Evolutionary conservation across 2,329 filamentous ascomycete species (phyloP).

Genomic region (Colletotrichum sansevieriae): DNA sequence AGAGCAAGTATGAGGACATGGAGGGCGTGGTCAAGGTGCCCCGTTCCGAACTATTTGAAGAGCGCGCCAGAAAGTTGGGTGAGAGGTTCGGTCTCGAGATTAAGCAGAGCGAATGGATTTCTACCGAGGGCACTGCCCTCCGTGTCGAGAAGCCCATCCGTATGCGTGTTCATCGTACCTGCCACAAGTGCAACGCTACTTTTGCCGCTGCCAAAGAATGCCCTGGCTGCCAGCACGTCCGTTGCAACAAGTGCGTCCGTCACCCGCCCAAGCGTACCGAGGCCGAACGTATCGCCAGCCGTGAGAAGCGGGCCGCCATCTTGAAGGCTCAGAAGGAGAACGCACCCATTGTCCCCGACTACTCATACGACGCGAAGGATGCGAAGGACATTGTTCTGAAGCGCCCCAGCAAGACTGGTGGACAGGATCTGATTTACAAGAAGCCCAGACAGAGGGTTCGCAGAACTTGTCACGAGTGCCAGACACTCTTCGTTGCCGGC

Average conservation of each 20-base stretch:
- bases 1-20: slow-evolving; percentile 42
- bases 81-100: slow-evolving; percentile 69
- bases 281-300: slow-evolving; percentile 65
- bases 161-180: slow-evolving; percentile 82
- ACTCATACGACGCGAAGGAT: slow-evolving; percentile 56
- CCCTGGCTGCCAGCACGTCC: slow-evolving; percentile 79
- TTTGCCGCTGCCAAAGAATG: slow-evolving; percentile 83
- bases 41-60: slow-evolving; percentile 65
- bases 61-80: slow-evolving; percentile 68
- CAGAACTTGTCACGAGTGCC: slow-evolving; percentile 82
- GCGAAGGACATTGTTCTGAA: slow-evolving; percentile 68
- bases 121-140: slow-evolving; percentile 66
- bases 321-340: slow-evolving; percentile 70
- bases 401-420: slow-evolving; percentile 74
- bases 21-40: slow-evolving; percentile 56
- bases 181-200: slow-evolving; percentile 82
- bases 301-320: slow-evolving; percentile 63
- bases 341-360: slow-evolving; percentile 65
- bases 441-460: slow-evolving; percentile 79
- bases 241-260: slow-evolving; percentile 85
- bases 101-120: slow-evolving; percentile 66
- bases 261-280: slow-evolving; percentile 76
- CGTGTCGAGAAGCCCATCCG: slow-evolving; percentile 82
- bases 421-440: slow-evolving; percentile 79
- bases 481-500: slow-evolving; percentile 69